Percentiles rank a stretch among this genome's conserved stretches.
Conservation (phyloP, 139 green algal species). For the Parachlorella kessleri region DNA sequence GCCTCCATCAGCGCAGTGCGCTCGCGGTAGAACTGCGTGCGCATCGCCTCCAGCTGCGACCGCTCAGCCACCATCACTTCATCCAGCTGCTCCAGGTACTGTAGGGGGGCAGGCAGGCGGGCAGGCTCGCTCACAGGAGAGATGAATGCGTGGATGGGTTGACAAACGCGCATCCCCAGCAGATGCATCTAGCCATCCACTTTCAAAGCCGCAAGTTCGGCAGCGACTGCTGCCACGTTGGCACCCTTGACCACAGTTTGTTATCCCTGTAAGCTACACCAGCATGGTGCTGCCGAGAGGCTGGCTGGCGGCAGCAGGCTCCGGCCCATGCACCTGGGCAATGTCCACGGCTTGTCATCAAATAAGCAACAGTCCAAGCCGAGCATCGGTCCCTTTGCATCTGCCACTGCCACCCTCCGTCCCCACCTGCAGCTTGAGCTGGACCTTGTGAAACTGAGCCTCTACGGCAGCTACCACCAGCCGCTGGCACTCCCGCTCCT, state of each 20-base stretch:
- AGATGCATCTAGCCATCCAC: neutral
- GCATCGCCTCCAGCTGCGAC: conserved; percentile 14
- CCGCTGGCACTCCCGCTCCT: conserved; percentile 80
- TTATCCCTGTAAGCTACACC: no score
- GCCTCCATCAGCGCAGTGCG: neutral
- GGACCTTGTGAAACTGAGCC: conserved; percentile 26
- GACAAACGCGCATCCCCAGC: no score
- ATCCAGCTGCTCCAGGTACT: conserved; percentile 41
- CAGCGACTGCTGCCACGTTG: no score
- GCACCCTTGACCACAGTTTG: no score
- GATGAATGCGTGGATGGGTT: neutral
- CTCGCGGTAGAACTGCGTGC: conserved; percentile 4
- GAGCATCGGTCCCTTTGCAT: no score
- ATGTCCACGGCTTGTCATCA: no score
- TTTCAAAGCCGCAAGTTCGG: no score
- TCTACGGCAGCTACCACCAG: conserved; percentile 57
- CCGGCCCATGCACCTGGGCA: no score
- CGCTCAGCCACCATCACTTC: conserved; percentile 25
- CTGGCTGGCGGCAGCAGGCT: no score
- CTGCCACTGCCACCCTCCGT: no score
- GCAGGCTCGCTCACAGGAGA: neutral
- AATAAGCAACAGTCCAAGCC: no score
- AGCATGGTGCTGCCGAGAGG: no score
- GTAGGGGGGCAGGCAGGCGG: neutral
- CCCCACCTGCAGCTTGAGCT: conserved; percentile 44